phyloP scores from a whole-genome alignment of 768 basidiomycete species.

The Psilocybe tampanensis region DNA sequence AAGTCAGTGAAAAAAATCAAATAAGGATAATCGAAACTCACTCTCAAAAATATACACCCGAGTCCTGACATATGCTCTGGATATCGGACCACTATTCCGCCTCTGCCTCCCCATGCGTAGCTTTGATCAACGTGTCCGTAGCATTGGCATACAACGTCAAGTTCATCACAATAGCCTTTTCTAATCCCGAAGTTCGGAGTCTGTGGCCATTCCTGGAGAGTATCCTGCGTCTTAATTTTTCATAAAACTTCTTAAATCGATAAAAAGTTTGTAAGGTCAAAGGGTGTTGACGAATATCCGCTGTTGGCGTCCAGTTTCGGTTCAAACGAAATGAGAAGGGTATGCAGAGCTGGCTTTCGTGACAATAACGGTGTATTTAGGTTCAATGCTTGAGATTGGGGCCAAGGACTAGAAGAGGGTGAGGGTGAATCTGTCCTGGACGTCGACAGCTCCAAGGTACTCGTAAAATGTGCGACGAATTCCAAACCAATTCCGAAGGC shows the following conservation, averaged over 20 bases:
- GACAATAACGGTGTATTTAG: neutral
- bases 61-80: constrained; percentile 55
- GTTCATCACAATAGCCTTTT: constrained; percentile 47
- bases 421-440: constrained; percentile 23
- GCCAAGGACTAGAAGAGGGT: neutral
- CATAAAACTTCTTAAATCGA: constrained; percentile 3
- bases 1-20: constrained; percentile 9
- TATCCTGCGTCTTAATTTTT: constrained; percentile 1
- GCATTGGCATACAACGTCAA: constrained; percentile 65
- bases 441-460: constrained; percentile 29
- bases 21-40: constrained; percentile 37
- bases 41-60: constrained; percentile 79
- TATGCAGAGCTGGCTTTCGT: constrained; percentile 36
- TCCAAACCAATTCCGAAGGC: constrained; percentile 46
- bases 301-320: constrained; percentile 19
- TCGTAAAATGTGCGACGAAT: constrained; percentile 41
- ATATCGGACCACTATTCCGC: constrained; percentile 85
- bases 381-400: neutral
- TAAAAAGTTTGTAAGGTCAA: constrained; percentile 27
- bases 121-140: constrained; percentile 67
- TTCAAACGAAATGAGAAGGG: constrained; percentile 41
- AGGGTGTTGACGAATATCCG: constrained; percentile 29
- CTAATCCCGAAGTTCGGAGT: constrained; percentile 40
- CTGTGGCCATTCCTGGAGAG: constrained; percentile 5
- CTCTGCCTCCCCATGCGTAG: constrained; percentile 71